Percentiles rank a stretch among this genome's conserved stretches.
Conservation (phyloP, 768 basidiomycete species). For the Mycena kentingensis region DNA sequence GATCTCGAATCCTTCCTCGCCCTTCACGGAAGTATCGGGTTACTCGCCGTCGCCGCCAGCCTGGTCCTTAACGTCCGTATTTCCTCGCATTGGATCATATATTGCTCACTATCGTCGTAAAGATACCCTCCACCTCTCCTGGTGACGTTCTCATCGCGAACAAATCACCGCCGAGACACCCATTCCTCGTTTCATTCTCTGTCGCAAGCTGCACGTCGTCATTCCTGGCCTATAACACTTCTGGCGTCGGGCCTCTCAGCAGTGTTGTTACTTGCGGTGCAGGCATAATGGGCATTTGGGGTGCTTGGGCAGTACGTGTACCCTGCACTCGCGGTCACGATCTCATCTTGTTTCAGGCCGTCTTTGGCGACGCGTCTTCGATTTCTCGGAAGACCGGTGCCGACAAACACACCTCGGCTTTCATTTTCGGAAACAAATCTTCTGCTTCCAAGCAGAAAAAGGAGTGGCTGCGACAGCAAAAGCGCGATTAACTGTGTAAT, state of each 20-base stretch:
- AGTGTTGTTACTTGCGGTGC: slow-evolving; percentile 52
- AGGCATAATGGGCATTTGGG: slow-evolving; percentile 60
- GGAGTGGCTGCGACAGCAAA: slow-evolving; percentile 49
- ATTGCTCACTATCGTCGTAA: slow-evolving; percentile 6
- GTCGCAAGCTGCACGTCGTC: slow-evolving; percentile 55
- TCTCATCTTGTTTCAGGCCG: slow-evolving; percentile 41
- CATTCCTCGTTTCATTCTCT: slow-evolving; percentile 64
- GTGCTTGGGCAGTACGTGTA: slow-evolving; percentile 67
- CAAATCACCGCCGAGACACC: slow-evolving; percentile 45
- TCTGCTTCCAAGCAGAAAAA: slow-evolving; percentile 67
- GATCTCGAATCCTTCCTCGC: slow-evolving; percentile 71
- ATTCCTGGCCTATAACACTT: slow-evolving; percentile 67
- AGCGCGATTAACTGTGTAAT: slow-evolving; percentile 26
- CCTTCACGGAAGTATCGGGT: slow-evolving; percentile 63
- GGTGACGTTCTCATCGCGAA: slow-evolving; percentile 32
- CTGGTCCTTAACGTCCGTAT: slow-evolving; percentile 59
- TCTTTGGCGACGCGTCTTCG: slow-evolving; percentile 58
- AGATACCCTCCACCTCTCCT: slow-evolving; percentile 52
- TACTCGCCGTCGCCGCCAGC: slow-evolving; percentile 55
- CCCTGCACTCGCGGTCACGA: slow-evolving; percentile 3
- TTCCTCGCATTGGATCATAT: slow-evolving; percentile 4
- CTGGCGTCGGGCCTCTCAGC: slow-evolving; percentile 56
- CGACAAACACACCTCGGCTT: slow-evolving; percentile 78
- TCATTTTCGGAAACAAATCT: slow-evolving; percentile 75
- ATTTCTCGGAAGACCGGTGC: slow-evolving; percentile 76